Base-by-base conservation (phyloP, 73 alveolate genomes). In the Symbiodinium natans region DNA sequence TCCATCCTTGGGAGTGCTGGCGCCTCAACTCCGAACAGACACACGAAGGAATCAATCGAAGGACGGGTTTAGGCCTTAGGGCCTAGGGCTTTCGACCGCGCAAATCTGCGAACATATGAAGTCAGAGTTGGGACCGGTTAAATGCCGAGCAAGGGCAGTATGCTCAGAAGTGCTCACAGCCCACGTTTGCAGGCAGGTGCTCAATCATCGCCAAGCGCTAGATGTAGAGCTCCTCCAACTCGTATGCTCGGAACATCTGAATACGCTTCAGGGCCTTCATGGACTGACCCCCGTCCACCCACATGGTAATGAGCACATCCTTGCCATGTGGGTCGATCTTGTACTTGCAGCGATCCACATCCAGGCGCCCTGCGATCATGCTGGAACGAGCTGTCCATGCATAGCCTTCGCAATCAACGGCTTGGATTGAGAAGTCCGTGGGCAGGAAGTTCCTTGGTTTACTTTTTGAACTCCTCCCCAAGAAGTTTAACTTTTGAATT, bases 341-440 rank as follows among this genome's bases (percentile, higher is more conserved):
- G 95, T 54, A 88, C 43, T 63, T 88, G 95, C 95, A 88, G 4
- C 54, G 95, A 25, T 88, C 95, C 95, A 88, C 68, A 34, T 7
- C 95, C 36, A 88, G 39, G 71, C 40, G 41, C 2, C 95, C 95
- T 19, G 95, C 86, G 2, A 88, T 33, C 13, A 23, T 25, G 38
- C 59, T 63, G 13, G 95, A 56, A 42, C 39, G 71, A 41, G 95
- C 95, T 2, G 63, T 88, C 95, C 95, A 88, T 4, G 95, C 75
- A 75, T 88, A 88, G 83, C 95, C 95, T 11, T 63, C 40, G 68
- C 23, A 34, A 85, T 88, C 95, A 15, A 88, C 29, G 21, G 95
- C 95, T 13, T 85, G 95, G 73, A 88, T 56, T 23, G 86, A 39
- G 11, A 88, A 38, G 43, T 73, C 39, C 6, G 25, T 21, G 6